Evolutionary conservation across 2,329 filamentous ascomycete genomes (phyloP), one percentile per base, ranked within the genome.

Genomic region (Grosmannia clavigera): DNA sequence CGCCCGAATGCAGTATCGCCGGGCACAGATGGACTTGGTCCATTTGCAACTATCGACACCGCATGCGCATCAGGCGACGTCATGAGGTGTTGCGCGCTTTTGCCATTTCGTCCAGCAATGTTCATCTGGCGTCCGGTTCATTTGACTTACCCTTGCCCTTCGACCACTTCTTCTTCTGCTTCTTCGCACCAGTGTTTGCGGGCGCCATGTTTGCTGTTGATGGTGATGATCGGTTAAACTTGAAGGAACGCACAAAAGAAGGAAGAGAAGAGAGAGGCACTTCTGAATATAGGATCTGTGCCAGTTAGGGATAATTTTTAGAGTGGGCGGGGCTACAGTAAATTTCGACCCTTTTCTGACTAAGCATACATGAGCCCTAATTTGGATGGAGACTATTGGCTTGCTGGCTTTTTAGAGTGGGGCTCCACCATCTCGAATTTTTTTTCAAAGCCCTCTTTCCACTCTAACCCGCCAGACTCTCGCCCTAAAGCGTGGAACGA

Each of bases 81-180:
- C 50, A 54, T 9, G 14, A 54, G 14, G 2, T 10, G 29, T 10
- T 10, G 29, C 5, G 25, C 27, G 16, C 9, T 16, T 25, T 51
- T 11, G 48, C 48, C 48, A 27, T 51, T 29, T 16, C 22, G 22
- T 14, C n/a, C 48, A 29, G 38, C 38, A 40, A 14, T 3, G 16
- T 40, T 3, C 38, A 5, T 40, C 38, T 14, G 38, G 2, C 38
- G 38, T 16, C 38, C 3, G 38, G 12, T 40, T 40, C 38, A 43
- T 54, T 51, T 53, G 53, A 61, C 88, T 88, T 92, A 83, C 92
- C 88, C 90, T 75, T 81, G 65, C 71, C 69, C 73, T 76, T 76
- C 64, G 75, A 77, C 85, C 85, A 87, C 84, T 88, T 88, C 84
- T 88, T 88, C 85, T 88, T 88, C 77, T 87, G 84, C 80, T 88